Conservation (phyloP, 2,329 filamentous ascomycete genomes). For the Fusarium sambucinum region DNA sequence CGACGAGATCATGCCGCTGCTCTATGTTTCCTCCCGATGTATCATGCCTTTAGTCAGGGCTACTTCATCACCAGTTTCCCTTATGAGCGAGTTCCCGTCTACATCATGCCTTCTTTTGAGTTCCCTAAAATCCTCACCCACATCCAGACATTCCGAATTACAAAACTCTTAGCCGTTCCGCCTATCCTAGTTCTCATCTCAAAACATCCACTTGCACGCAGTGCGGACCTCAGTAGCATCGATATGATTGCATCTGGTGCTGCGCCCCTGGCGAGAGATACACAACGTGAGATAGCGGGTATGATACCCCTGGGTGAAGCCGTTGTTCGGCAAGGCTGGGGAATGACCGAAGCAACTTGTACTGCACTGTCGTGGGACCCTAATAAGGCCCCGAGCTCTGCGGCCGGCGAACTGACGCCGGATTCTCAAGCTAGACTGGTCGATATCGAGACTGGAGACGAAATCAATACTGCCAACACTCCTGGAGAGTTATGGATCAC, state of each 20-base stretch:
- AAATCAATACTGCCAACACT: conserved; percentile 63
- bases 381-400: conserved; percentile 59
- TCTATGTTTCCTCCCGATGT: conserved; percentile 81
- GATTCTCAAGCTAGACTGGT: conserved; percentile 72
- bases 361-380: conserved; percentile 75
- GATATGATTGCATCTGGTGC: conserved; percentile 72
- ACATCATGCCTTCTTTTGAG: conserved; percentile 83
- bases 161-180: conserved; percentile 75
- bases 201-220: conserved; percentile 74
- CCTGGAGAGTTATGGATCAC: conserved; percentile 80
- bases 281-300: conserved; percentile 60
- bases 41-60: conserved; percentile 79
- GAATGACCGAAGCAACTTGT: conserved; percentile 88
- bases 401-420: conserved; percentile 54
- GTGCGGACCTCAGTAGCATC: conserved; percentile 77
- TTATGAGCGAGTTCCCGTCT: conserved; percentile 72
- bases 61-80: conserved; percentile 73
- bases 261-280: conserved; percentile 73
- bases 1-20: conserved; percentile 55
- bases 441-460: conserved; percentile 63
- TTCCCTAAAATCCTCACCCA: conserved; percentile 77
- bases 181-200: conserved; percentile 80
- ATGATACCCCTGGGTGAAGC: conserved; percentile 58
- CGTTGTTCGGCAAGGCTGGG: conserved; percentile 77
- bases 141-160: conserved; percentile 76